phyloP scores from a whole-genome alignment of 148 eudicot genomes.

The Heliamphora exappendiculata region DNA sequence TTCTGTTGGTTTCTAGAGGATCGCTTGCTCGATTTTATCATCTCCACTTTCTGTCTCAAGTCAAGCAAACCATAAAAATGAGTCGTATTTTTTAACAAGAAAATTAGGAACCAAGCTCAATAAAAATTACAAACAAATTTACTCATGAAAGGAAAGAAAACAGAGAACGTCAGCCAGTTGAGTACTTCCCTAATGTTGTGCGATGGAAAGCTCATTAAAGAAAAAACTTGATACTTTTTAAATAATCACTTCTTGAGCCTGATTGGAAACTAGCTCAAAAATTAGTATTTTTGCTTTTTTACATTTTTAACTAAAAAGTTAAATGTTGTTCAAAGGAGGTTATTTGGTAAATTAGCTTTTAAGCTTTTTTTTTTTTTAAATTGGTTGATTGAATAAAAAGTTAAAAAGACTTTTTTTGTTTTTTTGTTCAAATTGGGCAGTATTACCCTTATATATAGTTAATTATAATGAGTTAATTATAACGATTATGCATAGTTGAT shows the following conservation, averaged over 20 bases:
- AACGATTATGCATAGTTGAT: no score
- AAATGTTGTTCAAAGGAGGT: no score
- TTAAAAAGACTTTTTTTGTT: no score
- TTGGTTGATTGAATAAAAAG: no score
- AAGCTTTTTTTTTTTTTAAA: no score
- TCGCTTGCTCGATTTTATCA: constrained; percentile 52
- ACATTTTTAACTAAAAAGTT: no score
- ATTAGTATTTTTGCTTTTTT: no score
- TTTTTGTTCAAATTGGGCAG: no score
- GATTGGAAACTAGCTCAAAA: no score
- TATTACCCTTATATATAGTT: no score
- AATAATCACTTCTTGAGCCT: background rate
- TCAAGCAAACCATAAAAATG: constrained; percentile 12
- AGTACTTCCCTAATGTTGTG: background rate
- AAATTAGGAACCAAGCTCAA: background rate
- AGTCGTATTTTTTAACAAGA: background rate
- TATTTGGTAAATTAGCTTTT: no score
- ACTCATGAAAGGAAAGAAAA: background rate
- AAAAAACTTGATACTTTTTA: background rate
- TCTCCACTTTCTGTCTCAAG: constrained; percentile 72
- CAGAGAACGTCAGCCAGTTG: background rate
- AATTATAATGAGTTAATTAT: no score
- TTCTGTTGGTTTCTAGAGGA: constrained; percentile 50
- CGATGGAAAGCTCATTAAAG: background rate
- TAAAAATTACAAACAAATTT: background rate